phyloP scores from a whole-genome alignment of 768 basidiomycete genomes.

The Tricholoma flavovirens region DNA sequence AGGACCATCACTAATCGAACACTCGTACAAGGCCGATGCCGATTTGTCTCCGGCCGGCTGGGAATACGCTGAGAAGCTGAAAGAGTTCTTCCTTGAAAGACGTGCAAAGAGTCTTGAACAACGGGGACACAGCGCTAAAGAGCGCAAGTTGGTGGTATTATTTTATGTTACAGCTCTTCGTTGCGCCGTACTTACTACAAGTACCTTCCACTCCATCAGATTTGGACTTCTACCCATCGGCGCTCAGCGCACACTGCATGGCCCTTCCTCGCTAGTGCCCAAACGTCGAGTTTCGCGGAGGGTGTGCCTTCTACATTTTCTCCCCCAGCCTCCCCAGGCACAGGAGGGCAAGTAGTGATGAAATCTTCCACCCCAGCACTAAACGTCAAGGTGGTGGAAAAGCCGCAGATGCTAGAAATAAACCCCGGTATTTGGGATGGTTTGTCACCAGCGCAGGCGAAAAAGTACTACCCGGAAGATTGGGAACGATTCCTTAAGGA shows the following conservation, averaged over 20 bases:
- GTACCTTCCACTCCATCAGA: slow-evolving; percentile 37
- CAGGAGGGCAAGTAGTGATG: slow-evolving; percentile 6
- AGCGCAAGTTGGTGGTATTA: slow-evolving; percentile 55
- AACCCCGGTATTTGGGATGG: slow-evolving; percentile 99
- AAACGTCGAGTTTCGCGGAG: slow-evolving; percentile 9
- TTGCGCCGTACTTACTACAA: neutral
- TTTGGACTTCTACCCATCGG: slow-evolving; percentile 95
- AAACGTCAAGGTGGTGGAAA: slow-evolving; percentile 85
- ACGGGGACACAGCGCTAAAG: slow-evolving; percentile 55
- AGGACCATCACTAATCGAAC: slow-evolving; percentile 97
- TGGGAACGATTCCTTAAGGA: slow-evolving; percentile 91
- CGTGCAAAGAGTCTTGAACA: slow-evolving; percentile 72
- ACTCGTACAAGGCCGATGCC: slow-evolving; percentile 97
- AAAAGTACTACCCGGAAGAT: slow-evolving; percentile 87
- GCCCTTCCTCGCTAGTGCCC: slow-evolving; percentile 66
- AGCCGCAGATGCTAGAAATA: slow-evolving; percentile 95
- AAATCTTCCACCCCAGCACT: slow-evolving; percentile 17
- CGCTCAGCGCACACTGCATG: slow-evolving; percentile 94
- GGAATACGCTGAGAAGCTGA: slow-evolving; percentile 89
- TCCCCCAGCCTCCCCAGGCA: slow-evolving; percentile 2
- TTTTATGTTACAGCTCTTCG: neutral
- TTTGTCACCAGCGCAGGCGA: slow-evolving; percentile 82
- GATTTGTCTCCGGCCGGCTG: slow-evolving; percentile 93
- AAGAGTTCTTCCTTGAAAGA: slow-evolving; percentile 84
- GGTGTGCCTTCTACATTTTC: slow-evolving; percentile 7